Conservation (phyloP, 768 basidiomycete species). For the Rhizopogon vinicolor region DNA sequence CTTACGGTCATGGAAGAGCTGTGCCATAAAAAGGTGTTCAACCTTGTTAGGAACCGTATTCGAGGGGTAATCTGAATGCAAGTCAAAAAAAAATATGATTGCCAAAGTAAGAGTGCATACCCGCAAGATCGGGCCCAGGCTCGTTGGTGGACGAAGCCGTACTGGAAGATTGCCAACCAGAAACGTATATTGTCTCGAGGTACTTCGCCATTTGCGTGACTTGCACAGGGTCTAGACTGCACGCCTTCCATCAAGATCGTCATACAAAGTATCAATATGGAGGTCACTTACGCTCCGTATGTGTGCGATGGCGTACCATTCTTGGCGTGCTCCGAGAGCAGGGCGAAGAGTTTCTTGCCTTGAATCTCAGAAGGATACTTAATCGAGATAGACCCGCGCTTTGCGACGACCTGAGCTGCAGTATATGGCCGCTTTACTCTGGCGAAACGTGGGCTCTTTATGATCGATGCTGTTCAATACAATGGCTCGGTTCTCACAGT, state of each 20-base stretch:
- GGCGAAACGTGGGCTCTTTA: constrained; percentile 82
- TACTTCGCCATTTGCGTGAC: constrained; percentile 99
- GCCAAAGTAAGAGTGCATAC: constrained; percentile 30
- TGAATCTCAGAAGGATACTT: constrained; percentile 81
- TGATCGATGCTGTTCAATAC: not conserved
- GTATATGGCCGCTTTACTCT: constrained; percentile 89
- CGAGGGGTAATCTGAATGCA: constrained; percentile 80
- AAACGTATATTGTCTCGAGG: constrained; percentile 98
- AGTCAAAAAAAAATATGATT: constrained; percentile 1
- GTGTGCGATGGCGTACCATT: constrained; percentile 86
- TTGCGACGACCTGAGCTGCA: constrained; percentile 88
- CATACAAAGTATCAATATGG: not conserved
- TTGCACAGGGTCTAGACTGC: constrained; percentile 96
- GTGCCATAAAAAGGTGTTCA: constrained; percentile 95
- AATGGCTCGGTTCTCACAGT: not conserved
- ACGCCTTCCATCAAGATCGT: not conserved
- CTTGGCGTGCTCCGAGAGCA: constrained; percentile 74
- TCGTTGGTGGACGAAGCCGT: constrained; percentile 93
- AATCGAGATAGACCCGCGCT: constrained; percentile 84
- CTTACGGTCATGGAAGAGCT: constrained; percentile 98
- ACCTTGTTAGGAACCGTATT: constrained; percentile 99
- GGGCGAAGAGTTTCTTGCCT: constrained; percentile 81
- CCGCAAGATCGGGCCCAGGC: constrained; percentile 97
- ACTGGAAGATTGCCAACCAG: constrained; percentile 92
- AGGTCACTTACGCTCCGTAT: constrained; percentile 88